Conservation (phyloP, 352 stramenopile species). For the Blastocystis sp. region DNA sequence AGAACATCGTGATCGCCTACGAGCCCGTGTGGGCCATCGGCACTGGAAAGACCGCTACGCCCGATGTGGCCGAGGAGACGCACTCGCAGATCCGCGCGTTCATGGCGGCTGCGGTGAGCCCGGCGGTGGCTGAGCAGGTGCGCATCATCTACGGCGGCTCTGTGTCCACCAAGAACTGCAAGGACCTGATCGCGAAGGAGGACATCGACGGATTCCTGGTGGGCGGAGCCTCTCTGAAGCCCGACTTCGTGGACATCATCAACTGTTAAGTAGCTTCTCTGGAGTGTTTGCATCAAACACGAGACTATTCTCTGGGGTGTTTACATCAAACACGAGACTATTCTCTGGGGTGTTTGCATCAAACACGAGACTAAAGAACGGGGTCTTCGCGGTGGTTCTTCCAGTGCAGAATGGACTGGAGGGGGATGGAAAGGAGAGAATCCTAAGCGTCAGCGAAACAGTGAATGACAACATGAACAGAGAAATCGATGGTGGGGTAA, state of each 20-base stretch:
- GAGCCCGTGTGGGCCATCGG: no score
- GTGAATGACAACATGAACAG: not conserved
- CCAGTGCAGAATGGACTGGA: conserved; percentile 26
- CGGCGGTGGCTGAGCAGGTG: conserved; percentile 76
- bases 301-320: not conserved
- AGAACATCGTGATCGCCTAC: conserved; percentile 78
- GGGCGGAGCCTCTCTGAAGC: conserved; percentile 75
- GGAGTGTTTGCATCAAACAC: conserved; percentile 24
- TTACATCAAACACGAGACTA: not conserved
- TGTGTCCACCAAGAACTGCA: conserved; percentile 85
- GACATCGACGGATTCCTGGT: conserved; percentile 90
- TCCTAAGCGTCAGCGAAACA: not conserved
- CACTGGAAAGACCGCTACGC: conserved; percentile 79
- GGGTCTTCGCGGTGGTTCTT: conserved; percentile 11
- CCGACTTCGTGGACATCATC: conserved; percentile 83
- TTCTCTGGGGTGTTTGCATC: no score
- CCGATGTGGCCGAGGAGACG: conserved; percentile 83
- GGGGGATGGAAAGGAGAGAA: conserved; percentile 3
- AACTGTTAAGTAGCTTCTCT: conserved; percentile 71
- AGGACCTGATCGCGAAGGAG: conserved; percentile 80
- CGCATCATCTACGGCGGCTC: conserved; percentile 72
- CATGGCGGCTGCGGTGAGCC: conserved; percentile 78
- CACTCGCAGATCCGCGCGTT: conserved; percentile 76
- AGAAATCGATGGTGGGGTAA: conserved; percentile 13
- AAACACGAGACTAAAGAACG: conserved; percentile 19